These are phyloP conservation scores for Imleria badia DNA, from an alignment of 768 basidiomycete genomes.

Conservation along the genomic window DNA sequence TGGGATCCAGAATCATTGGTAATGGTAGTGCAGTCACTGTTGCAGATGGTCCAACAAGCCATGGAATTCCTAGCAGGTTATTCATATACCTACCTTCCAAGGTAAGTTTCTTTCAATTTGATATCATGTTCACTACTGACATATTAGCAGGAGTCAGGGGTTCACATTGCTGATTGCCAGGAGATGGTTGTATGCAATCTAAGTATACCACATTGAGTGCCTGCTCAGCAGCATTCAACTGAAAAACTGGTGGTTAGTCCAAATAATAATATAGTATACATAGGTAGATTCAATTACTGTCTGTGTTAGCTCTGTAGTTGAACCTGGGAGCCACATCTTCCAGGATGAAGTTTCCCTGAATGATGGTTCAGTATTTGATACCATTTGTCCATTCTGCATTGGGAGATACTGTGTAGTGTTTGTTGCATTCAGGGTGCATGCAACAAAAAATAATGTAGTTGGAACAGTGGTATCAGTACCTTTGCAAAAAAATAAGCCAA, in stretches of 20 bases:
- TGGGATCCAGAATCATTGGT: not conserved
- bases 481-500: not conserved
- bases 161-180: not conserved
- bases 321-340: conserved; percentile 4
- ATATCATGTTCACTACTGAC: not conserved
- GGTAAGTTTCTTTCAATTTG: not conserved
- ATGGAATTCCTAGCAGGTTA: not conserved
- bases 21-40: too few species aligned
- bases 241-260: not conserved
- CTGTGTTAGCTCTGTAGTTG: not conserved
- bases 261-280: not conserved
- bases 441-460: not conserved
- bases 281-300: not conserved
- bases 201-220: not conserved
- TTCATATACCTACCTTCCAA: not conserved
- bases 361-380: too few species aligned
- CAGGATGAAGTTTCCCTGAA: not conserved
- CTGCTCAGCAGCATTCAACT: not conserved
- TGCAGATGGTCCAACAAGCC: not conserved
- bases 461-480: not conserved
- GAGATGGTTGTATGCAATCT: not conserved
- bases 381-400: not conserved
- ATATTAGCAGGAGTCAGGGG: not conserved
- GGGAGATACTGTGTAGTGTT: not conserved
- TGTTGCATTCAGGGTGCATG: conserved; percentile 3